Conservation (phyloP, 768 basidiomycete species). For the Phanerochaete carnosa region DNA sequence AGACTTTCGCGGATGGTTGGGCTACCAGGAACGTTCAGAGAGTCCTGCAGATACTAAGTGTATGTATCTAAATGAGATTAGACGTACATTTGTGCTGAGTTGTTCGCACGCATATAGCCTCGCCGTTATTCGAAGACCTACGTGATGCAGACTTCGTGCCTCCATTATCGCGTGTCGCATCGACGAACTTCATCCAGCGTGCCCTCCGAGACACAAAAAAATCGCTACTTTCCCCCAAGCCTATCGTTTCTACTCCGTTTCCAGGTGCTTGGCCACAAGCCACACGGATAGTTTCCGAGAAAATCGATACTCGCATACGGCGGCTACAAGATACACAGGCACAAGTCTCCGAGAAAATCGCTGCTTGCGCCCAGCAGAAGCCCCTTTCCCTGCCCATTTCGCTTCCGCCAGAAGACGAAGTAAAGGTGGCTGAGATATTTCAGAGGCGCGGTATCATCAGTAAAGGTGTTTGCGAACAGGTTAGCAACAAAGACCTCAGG, state of each 20-base stretch:
- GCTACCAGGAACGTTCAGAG: conserved; percentile 44
- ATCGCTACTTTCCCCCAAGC: conserved; percentile 56
- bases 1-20: conserved; percentile 43
- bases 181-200: conserved; percentile 37
- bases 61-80: conserved; percentile 24
- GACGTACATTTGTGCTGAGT: background rate
- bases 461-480: conserved; percentile 66
- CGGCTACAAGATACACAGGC: conserved; percentile 48
- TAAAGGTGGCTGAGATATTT: conserved; percentile 53
- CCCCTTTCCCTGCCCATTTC: conserved; percentile 44
- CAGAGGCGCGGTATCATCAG: conserved; percentile 55
- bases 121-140: conserved; percentile 48
- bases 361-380: conserved; percentile 51
- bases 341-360: conserved; percentile 59
- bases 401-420: conserved; percentile 57
- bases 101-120: conserved; percentile 38
- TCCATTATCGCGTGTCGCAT: conserved; percentile 32
- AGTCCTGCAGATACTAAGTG: conserved; percentile 34
- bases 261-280: too few relatives aligned
- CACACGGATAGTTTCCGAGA: too few relatives aligned
- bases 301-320: too few relatives aligned
- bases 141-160: conserved; percentile 26
- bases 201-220: conserved; percentile 59
- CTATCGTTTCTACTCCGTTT: conserved; percentile 44
- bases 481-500: conserved; percentile 62